Conservation (phyloP, 2,329 filamentous ascomycete species). For the Exserohilum rostratum region DNA sequence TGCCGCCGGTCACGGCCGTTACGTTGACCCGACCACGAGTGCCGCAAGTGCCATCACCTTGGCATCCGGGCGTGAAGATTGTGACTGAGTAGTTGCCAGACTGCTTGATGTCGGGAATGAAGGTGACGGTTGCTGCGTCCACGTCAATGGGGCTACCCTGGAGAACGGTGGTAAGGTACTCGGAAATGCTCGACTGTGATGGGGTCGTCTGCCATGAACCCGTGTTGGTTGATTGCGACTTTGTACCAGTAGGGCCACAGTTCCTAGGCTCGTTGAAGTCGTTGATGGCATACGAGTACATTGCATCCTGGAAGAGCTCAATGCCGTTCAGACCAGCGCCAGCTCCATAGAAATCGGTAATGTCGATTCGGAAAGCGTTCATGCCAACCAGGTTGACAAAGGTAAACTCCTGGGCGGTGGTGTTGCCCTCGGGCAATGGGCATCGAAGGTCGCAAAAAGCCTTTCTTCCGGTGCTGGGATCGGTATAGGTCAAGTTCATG, state of each 20-base stretch:
- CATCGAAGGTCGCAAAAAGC: constrained; percentile 80
- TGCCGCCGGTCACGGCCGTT: constrained; percentile 68
- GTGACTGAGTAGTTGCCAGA: constrained; percentile 91
- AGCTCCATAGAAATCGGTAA: constrained; percentile 83
- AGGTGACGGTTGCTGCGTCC: constrained; percentile 72
- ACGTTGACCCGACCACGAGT: constrained; percentile 82
- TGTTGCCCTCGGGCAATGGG: constrained; percentile 74
- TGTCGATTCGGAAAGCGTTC: constrained; percentile 82
- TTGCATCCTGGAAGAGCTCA: constrained; percentile 83
- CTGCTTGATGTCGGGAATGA: constrained; percentile 82
- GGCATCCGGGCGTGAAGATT: constrained; percentile 90
- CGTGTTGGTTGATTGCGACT: constrained; percentile 64
- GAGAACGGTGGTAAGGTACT: constrained; percentile 76
- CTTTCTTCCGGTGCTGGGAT: constrained; percentile 69
- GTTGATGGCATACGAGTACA: constrained; percentile 82
- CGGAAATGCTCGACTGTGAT: constrained; percentile 71
- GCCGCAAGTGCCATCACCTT: constrained; percentile 76
- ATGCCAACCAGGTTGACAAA: constrained; percentile 94
- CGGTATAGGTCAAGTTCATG: constrained; percentile 92
- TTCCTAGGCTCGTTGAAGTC: constrained; percentile 89
- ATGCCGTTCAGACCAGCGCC: constrained; percentile 87
- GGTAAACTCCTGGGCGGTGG: constrained; percentile 82
- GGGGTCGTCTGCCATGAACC: constrained; percentile 76
- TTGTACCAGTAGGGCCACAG: constrained; percentile 66
- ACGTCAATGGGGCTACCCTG: constrained; percentile 60